phyloP scores from a whole-genome alignment of 2,329 filamentous ascomycete species.

The Colletotrichum euphorbiae region DNA sequence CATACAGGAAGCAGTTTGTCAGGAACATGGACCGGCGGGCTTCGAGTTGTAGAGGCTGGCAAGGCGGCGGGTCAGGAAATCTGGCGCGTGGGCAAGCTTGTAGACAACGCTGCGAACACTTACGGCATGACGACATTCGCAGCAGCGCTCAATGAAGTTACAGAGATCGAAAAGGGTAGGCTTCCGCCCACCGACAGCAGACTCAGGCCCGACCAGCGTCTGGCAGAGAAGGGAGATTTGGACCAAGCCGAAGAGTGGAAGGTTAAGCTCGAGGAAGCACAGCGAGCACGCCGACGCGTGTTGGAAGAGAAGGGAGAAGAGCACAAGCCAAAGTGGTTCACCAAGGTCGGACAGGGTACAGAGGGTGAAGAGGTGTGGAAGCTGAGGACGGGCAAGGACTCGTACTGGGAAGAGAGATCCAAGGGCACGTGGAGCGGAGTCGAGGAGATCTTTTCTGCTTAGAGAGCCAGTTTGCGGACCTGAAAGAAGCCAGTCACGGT shows the following conservation, averaged over 20 bases:
- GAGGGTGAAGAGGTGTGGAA: conserved; percentile 78
- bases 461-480: background rate
- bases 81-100: conserved; percentile 83
- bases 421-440: conserved; percentile 73
- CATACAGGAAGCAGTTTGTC: conserved; percentile 75
- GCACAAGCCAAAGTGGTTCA: conserved; percentile 87
- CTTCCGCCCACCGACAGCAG: conserved; percentile 86
- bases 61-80: conserved; percentile 73
- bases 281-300: conserved; percentile 78
- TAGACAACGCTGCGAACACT: conserved; percentile 80
- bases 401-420: conserved; percentile 91
- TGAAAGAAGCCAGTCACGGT: conserved; percentile 2
- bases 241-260: conserved; percentile 89
- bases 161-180: conserved; percentile 77
- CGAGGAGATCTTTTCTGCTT: conserved; percentile 60
- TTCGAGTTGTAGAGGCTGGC: conserved; percentile 75
- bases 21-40: conserved; percentile 86
- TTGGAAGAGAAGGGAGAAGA: conserved; percentile 80
- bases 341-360: conserved; percentile 69
- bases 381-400: conserved; percentile 82
- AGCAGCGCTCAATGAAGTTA: conserved; percentile 88
- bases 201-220: conserved; percentile 86
- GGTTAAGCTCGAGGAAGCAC: conserved; percentile 84
- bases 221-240: conserved; percentile 83
- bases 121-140: conserved; percentile 93